Percentiles rank a stretch among this genome's conserved stretches.
Evolutionary conservation across 2,329 filamentous ascomycete species (phyloP).

Genomic region (Fusarium albidum): DNA sequence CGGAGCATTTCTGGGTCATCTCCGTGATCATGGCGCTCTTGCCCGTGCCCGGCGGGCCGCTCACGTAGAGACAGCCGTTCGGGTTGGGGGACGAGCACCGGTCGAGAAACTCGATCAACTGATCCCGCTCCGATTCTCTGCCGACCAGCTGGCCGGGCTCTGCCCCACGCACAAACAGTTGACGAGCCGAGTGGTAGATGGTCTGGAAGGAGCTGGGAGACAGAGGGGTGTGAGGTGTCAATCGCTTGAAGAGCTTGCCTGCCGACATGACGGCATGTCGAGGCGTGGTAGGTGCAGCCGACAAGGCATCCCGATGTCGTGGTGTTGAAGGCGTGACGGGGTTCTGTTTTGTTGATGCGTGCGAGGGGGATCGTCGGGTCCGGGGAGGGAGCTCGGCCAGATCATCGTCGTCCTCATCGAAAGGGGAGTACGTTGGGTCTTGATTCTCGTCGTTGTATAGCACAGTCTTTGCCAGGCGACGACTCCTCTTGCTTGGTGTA

Average conservation of each 20-base stretch:
- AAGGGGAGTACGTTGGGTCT: slow-evolving; percentile 50
- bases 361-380: slow-evolving; percentile 41
- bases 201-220: slow-evolving; percentile 76
- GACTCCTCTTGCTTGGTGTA: slow-evolving; percentile 56
- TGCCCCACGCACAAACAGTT: slow-evolving; percentile 83
- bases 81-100: slow-evolving; percentile 66
- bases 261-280: slow-evolving; percentile 82
- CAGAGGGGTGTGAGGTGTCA: slow-evolving; percentile 78
- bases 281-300: slow-evolving; percentile 78
- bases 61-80: slow-evolving; percentile 91
- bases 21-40: slow-evolving; percentile 94
- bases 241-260: slow-evolving; percentile 77
- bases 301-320: slow-evolving; percentile 80
- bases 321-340: slow-evolving; percentile 77
- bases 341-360: slow-evolving; percentile 49
- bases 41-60: slow-evolving; percentile 93
- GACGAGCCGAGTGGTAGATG: slow-evolving; percentile 86
- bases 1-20: slow-evolving; percentile 69
- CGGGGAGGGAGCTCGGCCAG: slow-evolving; percentile 46
- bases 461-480: slow-evolving; percentile 51
- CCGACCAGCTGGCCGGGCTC: slow-evolving; percentile 80
- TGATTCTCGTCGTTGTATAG: slow-evolving; percentile 74
- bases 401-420: slow-evolving; percentile 54
- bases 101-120: slow-evolving; percentile 74
- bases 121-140: slow-evolving; percentile 72